Conservation (phyloP, 495 filamentous ascomycete species). For the Trichoderma asperelloides region DNA sequence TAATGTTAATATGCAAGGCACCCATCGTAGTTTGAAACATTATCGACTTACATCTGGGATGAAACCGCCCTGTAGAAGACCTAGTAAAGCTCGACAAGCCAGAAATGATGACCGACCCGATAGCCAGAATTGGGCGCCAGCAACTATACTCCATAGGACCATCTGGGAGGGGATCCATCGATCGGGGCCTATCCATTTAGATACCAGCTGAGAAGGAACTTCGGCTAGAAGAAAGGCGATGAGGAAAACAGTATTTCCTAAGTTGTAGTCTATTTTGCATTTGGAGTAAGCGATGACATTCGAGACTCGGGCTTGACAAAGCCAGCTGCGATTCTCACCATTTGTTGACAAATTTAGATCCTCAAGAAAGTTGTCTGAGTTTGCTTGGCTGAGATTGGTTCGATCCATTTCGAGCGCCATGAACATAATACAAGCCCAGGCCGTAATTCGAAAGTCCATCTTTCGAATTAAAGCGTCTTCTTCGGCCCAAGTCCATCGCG, state of each 20-base stretch:
- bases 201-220: constrained; percentile 37
- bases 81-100: constrained; percentile 35
- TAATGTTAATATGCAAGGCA: not conserved
- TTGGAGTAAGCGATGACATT: not conserved
- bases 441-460: not conserved
- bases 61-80: constrained; percentile 40
- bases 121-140: constrained; percentile 33
- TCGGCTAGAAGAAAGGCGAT: constrained; percentile 39
- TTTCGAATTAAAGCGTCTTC: constrained; percentile 41
- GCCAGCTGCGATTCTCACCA: constrained; percentile 19
- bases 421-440: not conserved
- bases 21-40: not conserved
- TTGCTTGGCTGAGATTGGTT: too few relatives aligned
- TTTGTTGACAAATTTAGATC: constrained; percentile 23
- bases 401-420: constrained; percentile 20
- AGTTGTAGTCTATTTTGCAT: constrained; percentile 9
- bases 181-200: constrained; percentile 40
- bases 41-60: constrained; percentile 22
- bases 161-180: constrained; percentile 41
- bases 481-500: constrained; percentile 38
- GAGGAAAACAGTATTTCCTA: constrained; percentile 26
- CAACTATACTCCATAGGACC: constrained; percentile 33
- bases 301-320: constrained; percentile 19
- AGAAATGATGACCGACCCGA: constrained; percentile 29
- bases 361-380: constrained; percentile 23